These are phyloP conservation scores for Cytospora piceae DNA, from an alignment of 2,329 filamentous ascomycete genomes.

Conservation along the genomic window DNA sequence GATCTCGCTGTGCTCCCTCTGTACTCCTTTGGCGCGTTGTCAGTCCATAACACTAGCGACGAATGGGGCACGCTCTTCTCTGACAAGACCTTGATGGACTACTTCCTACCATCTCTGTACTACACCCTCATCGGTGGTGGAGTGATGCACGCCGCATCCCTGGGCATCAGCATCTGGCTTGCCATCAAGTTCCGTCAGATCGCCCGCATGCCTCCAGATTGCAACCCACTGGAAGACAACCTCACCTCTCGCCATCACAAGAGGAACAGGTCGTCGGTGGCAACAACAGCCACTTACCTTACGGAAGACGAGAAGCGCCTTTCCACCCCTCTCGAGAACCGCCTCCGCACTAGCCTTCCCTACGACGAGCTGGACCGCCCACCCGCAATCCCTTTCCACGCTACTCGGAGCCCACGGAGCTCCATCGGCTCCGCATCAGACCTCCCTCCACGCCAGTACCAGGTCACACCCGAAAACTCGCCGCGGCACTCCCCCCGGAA, in stretches of 20 bases:
- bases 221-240: conserved; percentile 91
- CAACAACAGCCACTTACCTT: conserved; percentile 47
- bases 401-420: conserved; percentile 66
- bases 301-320: conserved; percentile 64
- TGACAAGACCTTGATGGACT: conserved; percentile 57
- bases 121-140: conserved; percentile 66
- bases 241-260: conserved; percentile 79
- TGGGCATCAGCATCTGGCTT: conserved; percentile 75
- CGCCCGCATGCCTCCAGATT: conserved; percentile 80
- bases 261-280: conserved; percentile 67
- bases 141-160: conserved; percentile 70
- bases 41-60: conserved; percentile 47
- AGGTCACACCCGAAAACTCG: conserved; percentile 47
- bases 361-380: conserved; percentile 53
- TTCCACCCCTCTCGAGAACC: conserved; percentile 49
- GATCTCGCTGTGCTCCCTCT: conserved; percentile 64
- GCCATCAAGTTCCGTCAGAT: conserved; percentile 82
- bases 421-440: conserved; percentile 58
- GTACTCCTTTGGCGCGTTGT: conserved; percentile 59
- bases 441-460: conserved; percentile 60
- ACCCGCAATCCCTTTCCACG: conserved; percentile 74
- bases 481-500: conserved; percentile 44
- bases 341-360: conserved; percentile 47
- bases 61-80: conserved; percentile 72
- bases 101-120: conserved; percentile 69